These are phyloP conservation scores for Kurtzmaniella cleridarum DNA, from an alignment of 805 yeast species.

Conservation along the genomic window DNA sequence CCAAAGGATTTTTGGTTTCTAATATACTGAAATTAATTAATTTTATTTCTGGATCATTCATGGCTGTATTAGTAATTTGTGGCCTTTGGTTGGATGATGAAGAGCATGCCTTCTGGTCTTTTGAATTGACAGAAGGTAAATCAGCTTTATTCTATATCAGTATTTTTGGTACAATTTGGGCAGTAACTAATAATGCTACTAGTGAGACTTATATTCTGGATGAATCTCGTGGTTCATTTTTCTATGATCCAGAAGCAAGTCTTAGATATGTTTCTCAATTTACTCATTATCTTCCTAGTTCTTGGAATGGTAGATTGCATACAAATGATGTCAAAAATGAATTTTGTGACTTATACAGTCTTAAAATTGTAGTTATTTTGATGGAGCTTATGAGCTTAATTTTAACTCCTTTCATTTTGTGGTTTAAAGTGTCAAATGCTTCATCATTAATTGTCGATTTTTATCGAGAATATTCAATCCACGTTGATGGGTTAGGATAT, in stretches of 20 bases:
- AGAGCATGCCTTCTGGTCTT: slow-evolving; percentile 65
- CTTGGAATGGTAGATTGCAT: slow-evolving; percentile 84
- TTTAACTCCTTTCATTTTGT: slow-evolving; percentile 83
- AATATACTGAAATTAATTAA: slow-evolving; percentile 33
- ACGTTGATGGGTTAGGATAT: slow-evolving; percentile 91
- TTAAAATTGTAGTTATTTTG: slow-evolving; percentile 63
- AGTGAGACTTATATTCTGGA: slow-evolving; percentile 2
- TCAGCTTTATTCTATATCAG: slow-evolving; percentile 86
- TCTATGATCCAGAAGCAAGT: slow-evolving; percentile 93
- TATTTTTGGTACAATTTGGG: slow-evolving; percentile 82
- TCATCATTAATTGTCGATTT: slow-evolving; percentile 82
- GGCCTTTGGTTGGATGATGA: slow-evolving; percentile 86
- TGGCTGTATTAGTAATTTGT: slow-evolving; percentile 62
- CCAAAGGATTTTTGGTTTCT: slow-evolving; percentile 55
- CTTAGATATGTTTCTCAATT: slow-evolving; percentile 72
- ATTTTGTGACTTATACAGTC: slow-evolving; percentile 71
- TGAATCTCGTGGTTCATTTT: slow-evolving; percentile 26
- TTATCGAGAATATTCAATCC: slow-evolving; percentile 82
- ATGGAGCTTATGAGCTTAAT: slow-evolving; percentile 79
- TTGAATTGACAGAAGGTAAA: slow-evolving; percentile 77
- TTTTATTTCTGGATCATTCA: slow-evolving; percentile 82
- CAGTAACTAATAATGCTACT: slow-evolving; percentile 44
- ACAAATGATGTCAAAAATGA: slow-evolving; percentile 79
- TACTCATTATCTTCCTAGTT: slow-evolving; percentile 84
- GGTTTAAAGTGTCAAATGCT: slow-evolving; percentile 72